Evolutionary conservation across 2,329 filamentous ascomycete species (phyloP).

Genomic region (Tolypocladium endophyticum): DNA sequence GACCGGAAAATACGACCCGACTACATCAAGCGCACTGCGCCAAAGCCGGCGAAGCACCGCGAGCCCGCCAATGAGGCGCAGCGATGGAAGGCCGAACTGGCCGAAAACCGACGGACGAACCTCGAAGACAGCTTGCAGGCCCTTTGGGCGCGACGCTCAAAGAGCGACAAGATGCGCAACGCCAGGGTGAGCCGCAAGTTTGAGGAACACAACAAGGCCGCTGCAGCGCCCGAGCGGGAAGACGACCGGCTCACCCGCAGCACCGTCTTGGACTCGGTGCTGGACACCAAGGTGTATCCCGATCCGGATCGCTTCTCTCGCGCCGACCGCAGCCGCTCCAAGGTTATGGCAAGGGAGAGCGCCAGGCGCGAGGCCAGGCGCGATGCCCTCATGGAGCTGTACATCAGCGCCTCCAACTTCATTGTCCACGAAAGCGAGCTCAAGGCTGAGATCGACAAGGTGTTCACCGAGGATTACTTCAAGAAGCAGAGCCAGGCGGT

Average conservation of each 20-base stretch:
- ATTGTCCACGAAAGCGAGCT: slow-evolving; percentile 77
- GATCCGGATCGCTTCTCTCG: slow-evolving; percentile 54
- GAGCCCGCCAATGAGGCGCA: slow-evolving; percentile 26
- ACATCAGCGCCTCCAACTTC: slow-evolving; percentile 79
- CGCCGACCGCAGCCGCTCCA: slow-evolving; percentile 34
- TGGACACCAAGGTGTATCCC: slow-evolving; percentile 39
- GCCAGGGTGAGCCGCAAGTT: slow-evolving; percentile 35
- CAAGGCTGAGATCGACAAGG: slow-evolving; percentile 57
- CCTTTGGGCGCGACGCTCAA: slow-evolving; percentile 56
- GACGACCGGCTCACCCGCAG: slow-evolving; percentile 69
- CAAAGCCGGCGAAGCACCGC: slow-evolving; percentile 34
- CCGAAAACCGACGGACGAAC: slow-evolving; percentile 59
- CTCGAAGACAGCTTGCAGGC: slow-evolving; percentile 60
- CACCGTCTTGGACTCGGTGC: slow-evolving; percentile 43
- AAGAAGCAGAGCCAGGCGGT: slow-evolving; percentile 20
- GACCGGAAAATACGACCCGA: slow-evolving; percentile 48
- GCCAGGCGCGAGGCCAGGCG: slow-evolving; percentile 48
- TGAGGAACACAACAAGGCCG: slow-evolving; percentile 30
- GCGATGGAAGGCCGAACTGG: slow-evolving; percentile 64
- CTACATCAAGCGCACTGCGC: slow-evolving; percentile 53
- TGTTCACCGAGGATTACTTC: slow-evolving; percentile 60
- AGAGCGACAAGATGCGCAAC: slow-evolving; percentile 22
- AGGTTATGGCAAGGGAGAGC: slow-evolving; percentile 28
- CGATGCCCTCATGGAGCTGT: slow-evolving; percentile 73
- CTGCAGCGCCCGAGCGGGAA: slow-evolving; percentile 56